phyloP scores from a whole-genome alignment of 2,329 filamentous ascomycete species.

The Xylaria sp. region DNA sequence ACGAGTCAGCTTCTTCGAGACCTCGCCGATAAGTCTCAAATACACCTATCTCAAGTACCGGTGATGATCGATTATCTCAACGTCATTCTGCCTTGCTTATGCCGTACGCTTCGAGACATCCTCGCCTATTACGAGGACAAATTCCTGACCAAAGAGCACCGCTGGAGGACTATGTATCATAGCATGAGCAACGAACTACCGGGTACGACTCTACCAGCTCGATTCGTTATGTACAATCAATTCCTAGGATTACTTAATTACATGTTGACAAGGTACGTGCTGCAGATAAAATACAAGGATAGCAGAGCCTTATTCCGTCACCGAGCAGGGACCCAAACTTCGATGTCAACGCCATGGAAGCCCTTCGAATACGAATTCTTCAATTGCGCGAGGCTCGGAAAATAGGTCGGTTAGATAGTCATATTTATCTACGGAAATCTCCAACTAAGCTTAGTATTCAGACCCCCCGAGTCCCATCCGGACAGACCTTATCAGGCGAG shows the following conservation, averaged over 20 bases:
- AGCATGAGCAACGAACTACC: slow-evolving; percentile 63
- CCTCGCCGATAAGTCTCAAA: slow-evolving; percentile 64
- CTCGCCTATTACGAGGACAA: slow-evolving; percentile 62
- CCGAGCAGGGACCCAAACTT: slow-evolving; percentile 60
- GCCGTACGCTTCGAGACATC: slow-evolving; percentile 64
- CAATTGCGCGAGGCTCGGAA: slow-evolving; percentile 63
- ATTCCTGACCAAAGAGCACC: slow-evolving; percentile 56
- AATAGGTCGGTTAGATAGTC: slow-evolving; percentile 56
- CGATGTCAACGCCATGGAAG: slow-evolving; percentile 65
- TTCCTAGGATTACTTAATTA: slow-evolving; percentile 62
- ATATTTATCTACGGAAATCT: slow-evolving; percentile 41
- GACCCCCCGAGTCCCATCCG: slow-evolving; percentile 45
- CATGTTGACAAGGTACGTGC: slow-evolving; percentile 61
- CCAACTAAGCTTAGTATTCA: slow-evolving; percentile 30
- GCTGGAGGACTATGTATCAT: slow-evolving; percentile 70
- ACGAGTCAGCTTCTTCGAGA: slow-evolving; percentile 61
- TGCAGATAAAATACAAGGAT: slow-evolving; percentile 4
- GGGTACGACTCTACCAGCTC: slow-evolving; percentile 60
- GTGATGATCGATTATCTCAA: slow-evolving; percentile 66
- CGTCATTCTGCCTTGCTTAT: slow-evolving; percentile 65
- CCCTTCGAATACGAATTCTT: slow-evolving; percentile 59
- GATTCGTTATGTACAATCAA: slow-evolving; percentile 67
- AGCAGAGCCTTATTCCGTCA: slow-evolving; percentile 23
- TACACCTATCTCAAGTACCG: slow-evolving; percentile 61
- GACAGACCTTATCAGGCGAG: slow-evolving; percentile 42